Evolutionary conservation across 495 filamentous ascomycete genomes (phyloP).

Genomic region (Aspergillus haitiensis): DNA sequence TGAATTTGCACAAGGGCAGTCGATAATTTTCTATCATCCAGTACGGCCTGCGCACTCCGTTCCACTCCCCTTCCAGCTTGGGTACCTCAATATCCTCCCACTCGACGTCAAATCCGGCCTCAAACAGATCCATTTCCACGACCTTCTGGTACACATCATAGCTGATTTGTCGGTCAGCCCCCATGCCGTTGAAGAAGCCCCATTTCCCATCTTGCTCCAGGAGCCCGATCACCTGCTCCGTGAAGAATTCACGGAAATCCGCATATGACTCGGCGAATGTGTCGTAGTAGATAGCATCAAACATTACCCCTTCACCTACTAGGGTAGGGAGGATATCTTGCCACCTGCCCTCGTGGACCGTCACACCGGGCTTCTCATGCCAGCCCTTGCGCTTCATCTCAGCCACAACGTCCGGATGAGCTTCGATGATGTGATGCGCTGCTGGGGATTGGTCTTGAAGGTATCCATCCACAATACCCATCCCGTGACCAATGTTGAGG

Average conservation of each 20-base stretch:
- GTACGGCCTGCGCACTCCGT: constrained; percentile 81
- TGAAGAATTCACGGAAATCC: constrained; percentile 83
- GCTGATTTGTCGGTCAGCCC: constrained; percentile 86
- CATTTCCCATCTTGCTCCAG: constrained; percentile 73
- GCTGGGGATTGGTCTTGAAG: constrained; percentile 68
- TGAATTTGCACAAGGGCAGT: constrained; percentile 62
- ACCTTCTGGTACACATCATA: constrained; percentile 97
- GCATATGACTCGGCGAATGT: constrained; percentile 93
- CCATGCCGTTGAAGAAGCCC: constrained; percentile 94
- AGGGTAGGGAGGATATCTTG: constrained; percentile 77
- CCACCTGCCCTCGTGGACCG: constrained; percentile 75
- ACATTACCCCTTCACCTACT: constrained; percentile 65
- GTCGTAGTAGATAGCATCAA: constrained; percentile 96
- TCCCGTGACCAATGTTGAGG: constrained; percentile 91
- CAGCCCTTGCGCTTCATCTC: constrained; percentile 65
- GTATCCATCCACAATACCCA: constrained; percentile 91
- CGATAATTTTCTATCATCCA: constrained; percentile 80
- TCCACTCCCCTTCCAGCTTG: constrained; percentile 67
- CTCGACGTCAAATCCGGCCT: constrained; percentile 86
- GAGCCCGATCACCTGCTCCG: constrained; percentile 77
- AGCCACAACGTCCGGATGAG: constrained; percentile 77
- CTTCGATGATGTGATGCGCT: constrained; percentile 85
- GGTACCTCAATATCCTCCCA: constrained; percentile 81
- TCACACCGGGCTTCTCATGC: constrained; percentile 62
- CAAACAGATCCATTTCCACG: constrained; percentile 85